Percentiles rank a stretch among this genome's conserved stretches.
These are phyloP conservation scores for Calonectria leucothoes DNA, from an alignment of 2,329 filamentous ascomycete genomes.

Conservation along the genomic window DNA sequence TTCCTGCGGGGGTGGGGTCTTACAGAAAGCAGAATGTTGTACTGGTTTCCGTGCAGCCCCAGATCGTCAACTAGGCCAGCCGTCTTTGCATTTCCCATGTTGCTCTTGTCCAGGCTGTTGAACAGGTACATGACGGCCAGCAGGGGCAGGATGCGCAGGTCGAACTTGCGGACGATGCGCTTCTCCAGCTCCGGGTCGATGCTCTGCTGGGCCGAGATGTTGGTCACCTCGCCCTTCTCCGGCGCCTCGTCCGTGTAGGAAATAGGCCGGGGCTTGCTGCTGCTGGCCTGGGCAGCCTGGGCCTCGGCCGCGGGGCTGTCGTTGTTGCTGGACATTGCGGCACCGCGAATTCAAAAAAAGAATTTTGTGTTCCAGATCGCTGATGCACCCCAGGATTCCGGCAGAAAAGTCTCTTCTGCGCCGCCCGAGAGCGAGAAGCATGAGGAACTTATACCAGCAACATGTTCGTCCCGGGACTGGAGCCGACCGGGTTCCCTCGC, in stretches of 20 bases:
- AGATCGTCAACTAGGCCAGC: conserved; percentile 16
- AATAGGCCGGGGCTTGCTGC: conserved; percentile 11
- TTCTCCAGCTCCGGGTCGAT: conserved; percentile 16
- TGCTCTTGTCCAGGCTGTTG: conserved; percentile 27
- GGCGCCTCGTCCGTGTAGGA: conserved; percentile 6
- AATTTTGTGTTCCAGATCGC: background rate
- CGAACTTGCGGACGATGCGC: conserved; percentile 24
- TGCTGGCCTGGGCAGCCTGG: conserved; percentile 2
- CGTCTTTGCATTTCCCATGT: conserved; percentile 25
- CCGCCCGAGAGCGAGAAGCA: background rate
- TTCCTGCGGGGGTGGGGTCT: background rate
- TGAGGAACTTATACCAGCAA: background rate
- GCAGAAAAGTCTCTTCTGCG: background rate
- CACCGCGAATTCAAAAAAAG: background rate
- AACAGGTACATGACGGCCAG: conserved; percentile 23
- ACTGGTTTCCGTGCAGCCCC: conserved; percentile 16
- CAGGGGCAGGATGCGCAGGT: conserved; percentile 19
- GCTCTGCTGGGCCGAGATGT: conserved; percentile 20
- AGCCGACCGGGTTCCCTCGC: background rate
- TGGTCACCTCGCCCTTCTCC: conserved; percentile 19
- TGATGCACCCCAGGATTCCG: background rate
- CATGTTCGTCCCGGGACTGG: background rate
- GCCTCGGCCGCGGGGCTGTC: background rate
- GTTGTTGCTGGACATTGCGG: background rate
- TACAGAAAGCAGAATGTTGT: conserved; percentile 24